Percentiles rank a stretch among this genome's conserved stretches.
These are phyloP conservation scores for Haplosporangium gracile DNA, from an alignment of 192 early-diverging fungal species.

Conservation along the genomic window DNA sequence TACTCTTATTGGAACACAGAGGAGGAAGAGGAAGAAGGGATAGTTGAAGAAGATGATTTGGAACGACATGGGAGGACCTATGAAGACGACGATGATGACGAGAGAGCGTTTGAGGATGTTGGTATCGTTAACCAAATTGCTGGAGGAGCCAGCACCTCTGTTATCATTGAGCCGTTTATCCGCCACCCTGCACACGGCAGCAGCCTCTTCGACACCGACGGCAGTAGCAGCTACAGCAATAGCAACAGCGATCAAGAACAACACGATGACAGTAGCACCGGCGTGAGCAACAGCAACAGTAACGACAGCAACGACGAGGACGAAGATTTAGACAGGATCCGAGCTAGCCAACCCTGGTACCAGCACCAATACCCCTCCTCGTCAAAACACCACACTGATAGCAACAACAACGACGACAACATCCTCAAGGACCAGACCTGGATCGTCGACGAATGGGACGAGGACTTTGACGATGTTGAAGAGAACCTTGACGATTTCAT, in stretches of 20 bases:
- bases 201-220: background rate
- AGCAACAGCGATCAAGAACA: background rate
- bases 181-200: background rate
- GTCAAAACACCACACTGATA: background rate
- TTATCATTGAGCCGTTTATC: background rate
- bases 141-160: background rate
- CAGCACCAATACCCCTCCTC: background rate
- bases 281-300: background rate
- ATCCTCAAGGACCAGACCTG: background rate
- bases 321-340: background rate
- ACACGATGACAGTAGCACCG: background rate
- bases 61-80: background rate
- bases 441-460: constrained; percentile 22
- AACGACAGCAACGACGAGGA: background rate
- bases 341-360: background rate
- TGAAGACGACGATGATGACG: background rate
- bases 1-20: background rate
- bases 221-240: background rate
- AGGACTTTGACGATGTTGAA: constrained; percentile 13
- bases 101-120: background rate
- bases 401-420: background rate
- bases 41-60: background rate
- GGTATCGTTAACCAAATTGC: background rate
- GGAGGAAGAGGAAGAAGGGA: background rate
- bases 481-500: constrained; percentile 15